Base-by-base conservation (phyloP, 441 rosid genomes). In the Pelargonium cotyledonis region DNA sequence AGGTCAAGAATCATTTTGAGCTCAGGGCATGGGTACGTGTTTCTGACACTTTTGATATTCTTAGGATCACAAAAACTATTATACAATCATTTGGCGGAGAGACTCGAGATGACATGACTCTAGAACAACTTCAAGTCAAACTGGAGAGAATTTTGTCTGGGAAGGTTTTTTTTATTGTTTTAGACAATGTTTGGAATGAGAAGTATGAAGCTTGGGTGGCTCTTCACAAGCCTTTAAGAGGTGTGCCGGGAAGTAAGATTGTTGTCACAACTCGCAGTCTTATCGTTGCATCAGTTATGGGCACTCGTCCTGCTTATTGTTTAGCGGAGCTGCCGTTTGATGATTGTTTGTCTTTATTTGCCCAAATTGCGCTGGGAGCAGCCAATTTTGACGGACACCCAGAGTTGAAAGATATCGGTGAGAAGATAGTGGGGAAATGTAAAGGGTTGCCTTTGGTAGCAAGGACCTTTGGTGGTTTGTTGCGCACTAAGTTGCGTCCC, bases 131-230 rank as follows among this genome's bases (percentile, higher is more conserved):
- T 29, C 35, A 63, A 7, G 23, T 8, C 8, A 0, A 1, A 0
- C 10, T 64, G 31, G 16, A 61, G 31, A n/a, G 61, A 19, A 29
- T 1, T 10, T 58, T 4, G 16, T 26, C 47, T 18, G 38, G 16
- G 15, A 67, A 68, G 23, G n/a, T n/a, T n/a, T 58, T 68, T 65
- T 55, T 35, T 19, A 16, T 69, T 69, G 67, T 69, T 5, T 9
- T 74, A 0, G 67, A 69, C 44, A 70, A 69, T 38, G 77, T 65
- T 1, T 66, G 73, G 73, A 60, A 6, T 4, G 70, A 74, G 11
- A 58, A 46, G 6, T 3, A 11, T 4, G 46, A 6, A 11, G 0
- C 31, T 0, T 65, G 66, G 63, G 31, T 57, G n/a, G 6, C 8
- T 8, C 4, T 74, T 1, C 38, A 31, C 4, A 8, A 16, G 1